Base-by-base conservation (phyloP, 495 filamentous ascomycete genomes). In the Trichoderma erinaceum region DNA sequence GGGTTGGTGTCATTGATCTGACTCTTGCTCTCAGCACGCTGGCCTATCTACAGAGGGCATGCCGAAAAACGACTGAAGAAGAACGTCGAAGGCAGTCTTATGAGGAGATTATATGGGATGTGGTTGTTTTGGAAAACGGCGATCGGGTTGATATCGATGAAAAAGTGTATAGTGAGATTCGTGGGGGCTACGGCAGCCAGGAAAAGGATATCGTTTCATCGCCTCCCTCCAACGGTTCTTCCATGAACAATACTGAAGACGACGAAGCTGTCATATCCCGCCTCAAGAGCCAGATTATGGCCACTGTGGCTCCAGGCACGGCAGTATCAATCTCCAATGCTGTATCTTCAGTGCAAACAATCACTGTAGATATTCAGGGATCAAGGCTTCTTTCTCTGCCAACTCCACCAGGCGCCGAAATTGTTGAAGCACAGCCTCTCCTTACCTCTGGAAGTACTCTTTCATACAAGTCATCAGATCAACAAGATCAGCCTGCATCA, bases 91-190 rank as follows among this genome's bases (percentile, higher is more conserved):
- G 81, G 1, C 79, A 81, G 41, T 76, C 80, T 58, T 82, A 82
- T 15, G 83, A 89, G 64, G 89, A 91, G 71, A 77, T 85, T 32
- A 80, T 92, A 12, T 93, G 90, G 90, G 90, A 93, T 78, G 86
- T 91, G n/a, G 87, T 92, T 58, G 86, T 92, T 41, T 73, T 90
- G 23, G 84, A 89, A 69, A 84, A 88, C 69, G 88, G 87, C 1
- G 75, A 80, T 50, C 78, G 86, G 46, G 85, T 85, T 29, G 89
- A 90, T 73, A 80, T 90, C 18, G 81, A 75, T 69, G 71, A 83
- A 71, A 69, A 74, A 7, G 46, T 71, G 71, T 73, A 76, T 71
- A 71, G 71, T 72, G 63, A 75, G 73, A 65, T 77, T 73, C 56
- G 48, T 58, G 68, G 71, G 1, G 63, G 70, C 3, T 70, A 73